phyloP scores from a whole-genome alignment of 331 rosid species.

The Rhamnella rubrinervis region DNA sequence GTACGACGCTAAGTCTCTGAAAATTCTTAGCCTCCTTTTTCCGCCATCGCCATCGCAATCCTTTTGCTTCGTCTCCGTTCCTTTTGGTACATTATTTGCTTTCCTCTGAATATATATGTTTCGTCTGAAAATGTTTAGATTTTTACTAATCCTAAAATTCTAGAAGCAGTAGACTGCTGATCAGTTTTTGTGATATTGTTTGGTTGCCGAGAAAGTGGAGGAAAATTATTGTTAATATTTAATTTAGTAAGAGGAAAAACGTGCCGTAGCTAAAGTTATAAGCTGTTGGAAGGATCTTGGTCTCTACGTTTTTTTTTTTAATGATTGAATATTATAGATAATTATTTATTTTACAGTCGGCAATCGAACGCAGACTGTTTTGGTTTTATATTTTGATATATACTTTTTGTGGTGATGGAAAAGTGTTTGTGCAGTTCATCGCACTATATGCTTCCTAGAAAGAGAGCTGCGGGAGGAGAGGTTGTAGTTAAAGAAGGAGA shows the following conservation, averaged over 20 bases:
- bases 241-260: too few species aligned
- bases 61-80: slow-evolving; percentile 18
- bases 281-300: too few species aligned
- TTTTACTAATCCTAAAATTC: not conserved
- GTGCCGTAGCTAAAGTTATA: too few species aligned
- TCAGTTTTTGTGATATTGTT: slow-evolving; percentile 1
- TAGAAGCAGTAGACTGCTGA: not conserved
- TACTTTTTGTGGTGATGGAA: slow-evolving; percentile 9
- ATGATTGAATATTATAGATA: too few species aligned
- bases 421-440: slow-evolving; percentile 26
- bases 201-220: not conserved
- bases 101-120: not conserved
- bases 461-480: slow-evolving; percentile 36
- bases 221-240: too few species aligned
- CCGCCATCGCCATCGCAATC: not conserved
- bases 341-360: too few species aligned
- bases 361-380: not conserved
- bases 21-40: not conserved
- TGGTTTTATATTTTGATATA: not conserved
- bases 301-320: too few species aligned
- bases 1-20: slow-evolving; percentile 5
- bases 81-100: slow-evolving; percentile 26
- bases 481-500: slow-evolving; percentile 24
- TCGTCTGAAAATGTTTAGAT: not conserved
- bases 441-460: slow-evolving; percentile 43